Conservation (phyloP, 2,329 filamentous ascomycete genomes). For the Hypoxylon sp. region DNA sequence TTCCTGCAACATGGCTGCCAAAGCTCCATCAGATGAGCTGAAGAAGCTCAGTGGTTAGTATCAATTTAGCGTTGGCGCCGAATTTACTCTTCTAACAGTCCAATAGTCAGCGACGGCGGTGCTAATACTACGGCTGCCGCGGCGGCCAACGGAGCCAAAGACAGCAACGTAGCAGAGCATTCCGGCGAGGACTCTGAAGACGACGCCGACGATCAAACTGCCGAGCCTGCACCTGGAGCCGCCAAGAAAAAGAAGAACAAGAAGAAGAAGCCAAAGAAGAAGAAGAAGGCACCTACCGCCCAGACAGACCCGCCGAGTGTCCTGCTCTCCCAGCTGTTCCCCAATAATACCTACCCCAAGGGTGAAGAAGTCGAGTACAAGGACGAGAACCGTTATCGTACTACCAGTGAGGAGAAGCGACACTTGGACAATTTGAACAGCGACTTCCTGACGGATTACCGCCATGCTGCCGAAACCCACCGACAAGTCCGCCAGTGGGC, state of each 20-base stretch:
- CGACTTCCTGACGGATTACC: conserved; percentile 84
- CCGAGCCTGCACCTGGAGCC: conserved; percentile 55
- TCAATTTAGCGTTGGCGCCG: not conserved
- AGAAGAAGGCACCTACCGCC: conserved; percentile 72
- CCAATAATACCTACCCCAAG: conserved; percentile 77
- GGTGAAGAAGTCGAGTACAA: conserved; percentile 84
- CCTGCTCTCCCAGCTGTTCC: conserved; percentile 79
- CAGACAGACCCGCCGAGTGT: conserved; percentile 85
- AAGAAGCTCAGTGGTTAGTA: conserved; percentile 57
- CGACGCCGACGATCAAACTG: conserved; percentile 61
- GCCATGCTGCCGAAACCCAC: conserved; percentile 89
- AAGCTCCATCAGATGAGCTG: conserved; percentile 57
- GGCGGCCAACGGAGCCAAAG: conserved; percentile 55
- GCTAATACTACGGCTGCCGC: conserved; percentile 56
- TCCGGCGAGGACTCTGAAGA: conserved; percentile 67
- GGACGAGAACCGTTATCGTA: conserved; percentile 82
- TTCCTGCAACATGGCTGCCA: conserved; percentile 56
- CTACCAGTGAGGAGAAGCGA: conserved; percentile 86
- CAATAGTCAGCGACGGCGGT: conserved; percentile 57
- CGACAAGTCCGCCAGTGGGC: conserved; percentile 88
- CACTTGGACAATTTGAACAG: conserved; percentile 84
- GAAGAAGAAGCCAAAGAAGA: conserved; percentile 82
- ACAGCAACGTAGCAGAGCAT: conserved; percentile 57
- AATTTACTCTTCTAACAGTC: conserved; percentile 13
- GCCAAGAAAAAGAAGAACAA: conserved; percentile 83